phyloP scores from a whole-genome alignment of 495 filamentous ascomycete species.

The Trichoderma asperelloides region DNA sequence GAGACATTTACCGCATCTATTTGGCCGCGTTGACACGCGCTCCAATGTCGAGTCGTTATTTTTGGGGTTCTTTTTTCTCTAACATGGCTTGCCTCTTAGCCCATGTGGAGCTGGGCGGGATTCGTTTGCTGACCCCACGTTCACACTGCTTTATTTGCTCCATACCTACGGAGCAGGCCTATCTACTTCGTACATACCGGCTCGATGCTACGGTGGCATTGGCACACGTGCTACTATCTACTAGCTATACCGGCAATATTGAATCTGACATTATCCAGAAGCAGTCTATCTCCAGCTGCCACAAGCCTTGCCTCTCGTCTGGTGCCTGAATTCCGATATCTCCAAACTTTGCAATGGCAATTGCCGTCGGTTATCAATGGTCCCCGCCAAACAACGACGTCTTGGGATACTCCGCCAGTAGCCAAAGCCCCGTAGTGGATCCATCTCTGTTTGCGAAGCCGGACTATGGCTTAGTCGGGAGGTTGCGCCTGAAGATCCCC shows the following conservation, averaged over 20 bases:
- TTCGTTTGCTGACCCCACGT: background rate
- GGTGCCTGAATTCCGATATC: background rate
- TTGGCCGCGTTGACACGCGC: background rate
- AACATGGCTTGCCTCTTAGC: background rate
- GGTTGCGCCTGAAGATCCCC: background rate
- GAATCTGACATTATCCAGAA: no score
- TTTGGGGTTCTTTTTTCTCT: background rate
- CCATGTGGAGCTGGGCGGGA: background rate
- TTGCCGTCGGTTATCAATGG: background rate
- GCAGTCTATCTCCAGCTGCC: no score
- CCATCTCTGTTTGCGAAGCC: background rate
- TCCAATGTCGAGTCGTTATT: conserved; percentile 6
- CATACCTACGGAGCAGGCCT: background rate
- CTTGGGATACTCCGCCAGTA: background rate
- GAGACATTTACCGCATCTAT: conserved; percentile 1
- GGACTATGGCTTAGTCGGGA: background rate
- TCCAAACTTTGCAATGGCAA: no score
- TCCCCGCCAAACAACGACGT: background rate
- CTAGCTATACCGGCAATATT: background rate
- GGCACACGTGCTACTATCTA: background rate
- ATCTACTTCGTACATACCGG: background rate
- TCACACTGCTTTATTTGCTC: background rate
- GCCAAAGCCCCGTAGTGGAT: background rate
- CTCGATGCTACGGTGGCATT: background rate
- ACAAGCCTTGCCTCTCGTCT: background rate